Conservation (phyloP, 192 early-diverging fungal genomes). For the Ambispora gerdemannii region DNA sequence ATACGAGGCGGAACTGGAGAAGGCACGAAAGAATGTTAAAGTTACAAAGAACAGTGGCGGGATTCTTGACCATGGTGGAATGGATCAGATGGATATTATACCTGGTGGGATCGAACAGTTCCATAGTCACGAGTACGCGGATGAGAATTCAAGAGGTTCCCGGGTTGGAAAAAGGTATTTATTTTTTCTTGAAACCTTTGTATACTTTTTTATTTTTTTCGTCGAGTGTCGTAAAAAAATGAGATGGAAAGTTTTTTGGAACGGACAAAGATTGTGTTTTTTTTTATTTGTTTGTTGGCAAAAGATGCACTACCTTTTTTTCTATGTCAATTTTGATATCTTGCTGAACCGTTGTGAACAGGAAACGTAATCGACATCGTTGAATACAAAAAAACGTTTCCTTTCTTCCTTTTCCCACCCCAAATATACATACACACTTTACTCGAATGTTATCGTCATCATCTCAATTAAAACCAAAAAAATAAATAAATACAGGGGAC, state of each 20-base stretch:
- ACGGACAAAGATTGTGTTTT: not conserved
- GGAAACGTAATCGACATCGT: conserved; percentile 32
- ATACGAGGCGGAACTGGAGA: conserved; percentile 50
- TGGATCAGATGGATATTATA: conserved; percentile 27
- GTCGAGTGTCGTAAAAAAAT: no score
- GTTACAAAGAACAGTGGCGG: conserved; percentile 17
- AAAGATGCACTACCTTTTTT: conserved; percentile 13
- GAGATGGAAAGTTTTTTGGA: not conserved
- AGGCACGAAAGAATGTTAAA: conserved; percentile 39
- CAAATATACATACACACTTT: conserved; percentile 7
- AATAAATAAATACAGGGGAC: not conserved
- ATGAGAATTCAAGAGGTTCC: conserved; percentile 20
- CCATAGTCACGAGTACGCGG: conserved; percentile 8
- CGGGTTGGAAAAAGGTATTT: conserved; percentile 23
- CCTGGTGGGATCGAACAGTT: conserved; percentile 17
- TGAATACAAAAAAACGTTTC: conserved; percentile 28
- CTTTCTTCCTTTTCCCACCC: conserved; percentile 22
- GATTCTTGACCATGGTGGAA: not conserved
- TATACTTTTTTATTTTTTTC: not conserved
- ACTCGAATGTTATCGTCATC: not conserved
- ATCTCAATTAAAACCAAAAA: not conserved
- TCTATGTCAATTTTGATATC: not conserved
- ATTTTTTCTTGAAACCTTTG: not conserved
- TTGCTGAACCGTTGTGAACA: conserved; percentile 3
- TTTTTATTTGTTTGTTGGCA: conserved; percentile 13